Evolutionary conservation across 2,329 filamentous ascomycete species (phyloP), one percentile per base, ranked within the genome.

Genomic region (Chaetomiaceae sp.): DNA sequence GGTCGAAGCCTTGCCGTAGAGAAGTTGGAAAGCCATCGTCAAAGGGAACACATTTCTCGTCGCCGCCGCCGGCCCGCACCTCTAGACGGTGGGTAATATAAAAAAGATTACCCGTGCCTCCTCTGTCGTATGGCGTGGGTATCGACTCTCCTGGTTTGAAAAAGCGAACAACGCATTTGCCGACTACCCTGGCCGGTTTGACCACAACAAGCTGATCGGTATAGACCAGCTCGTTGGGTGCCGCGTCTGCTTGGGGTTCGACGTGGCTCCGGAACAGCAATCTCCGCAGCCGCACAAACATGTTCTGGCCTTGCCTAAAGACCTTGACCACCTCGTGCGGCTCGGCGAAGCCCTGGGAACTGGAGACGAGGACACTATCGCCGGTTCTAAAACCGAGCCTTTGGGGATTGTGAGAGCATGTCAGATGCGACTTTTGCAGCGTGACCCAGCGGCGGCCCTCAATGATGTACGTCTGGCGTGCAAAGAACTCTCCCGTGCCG

Each of bases 401-500:
- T 7, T 58, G 21, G n/a, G 56, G 44, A 60, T 65, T 20, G 2
- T 65, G 59, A 53, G 81, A 54, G 59, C 86, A 89, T 3, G 41
- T 58, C 29, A 84, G 73, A 59, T 91, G 82, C 0, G 68, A 60
- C 4, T 75, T 56, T 8, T 75, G 66, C 0, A 90, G 67, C 0
- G 80, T 81, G 0, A 82, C 69, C 73, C 88, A 91, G 14, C 79
- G 76, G 2, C 80, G 78, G 1, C 85, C 75, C 1, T 75, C 69
- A 1, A 77, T 75, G 1, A 82, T 64, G 59, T 89, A 92, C 0
- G 81, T 85, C 59, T 89, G 85, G 0, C 89, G 78, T 2, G 91
- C 77, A 55, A 92, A 88, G 41, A 85, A 80, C 6, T 82, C 78
- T 71, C 69, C 0, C 61, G 62, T 0, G 64, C 65, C 1, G 10